Evolutionary conservation across 345 rosid genomes (phyloP), one percentile per base, ranked within the genome.

Genomic region (Camelina neglecta): DNA sequence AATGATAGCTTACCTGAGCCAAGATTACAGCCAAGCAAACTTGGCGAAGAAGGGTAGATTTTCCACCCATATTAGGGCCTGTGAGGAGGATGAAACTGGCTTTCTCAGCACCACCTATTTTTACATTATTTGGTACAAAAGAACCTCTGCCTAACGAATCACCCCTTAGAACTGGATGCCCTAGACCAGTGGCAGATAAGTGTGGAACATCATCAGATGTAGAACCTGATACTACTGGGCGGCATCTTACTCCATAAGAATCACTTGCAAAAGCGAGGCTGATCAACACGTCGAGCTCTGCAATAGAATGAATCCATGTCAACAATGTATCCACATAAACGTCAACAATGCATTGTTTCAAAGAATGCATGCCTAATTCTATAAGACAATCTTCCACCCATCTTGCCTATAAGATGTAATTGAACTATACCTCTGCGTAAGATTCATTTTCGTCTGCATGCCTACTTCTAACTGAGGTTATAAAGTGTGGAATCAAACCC

Each of bases 11-110:
- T 81, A 95, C 99, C 92, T 92, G 99, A 57, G 99, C 97, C 77
- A 95, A 79, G 81, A 95, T 88, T 65, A 89, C 88, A 69, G 96
- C 86, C 83, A 95, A 82, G 85, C 99, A 92, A 78, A 92, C 93
- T 87, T 95, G 99, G 39, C 98, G 99, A 75, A 95, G 97, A 78
- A 95, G 93, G 63, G 98, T 95, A 62, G 99, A 95, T 81, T 95
- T 95, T 72, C 98, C 99, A 75, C 99, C 98, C 97, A 95, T 95
- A 78, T 95, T 95, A 63, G 99, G 99, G 82, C 98, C 99, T 18
- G 97, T 90, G 62, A 95, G 99, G 69, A 95, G 97, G 74, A 95
- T 77, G 85, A 95, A 95, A 68, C 90, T 81, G 73, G 97, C 89
- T 71, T 84, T 75, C 75, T 62, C 81, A 63, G 74, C 57, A 79